Percentiles rank a stretch among this genome's conserved stretches.
phyloP scores from a whole-genome alignment of 2,329 filamentous ascomycete species.

The Penicillium sp. region DNA sequence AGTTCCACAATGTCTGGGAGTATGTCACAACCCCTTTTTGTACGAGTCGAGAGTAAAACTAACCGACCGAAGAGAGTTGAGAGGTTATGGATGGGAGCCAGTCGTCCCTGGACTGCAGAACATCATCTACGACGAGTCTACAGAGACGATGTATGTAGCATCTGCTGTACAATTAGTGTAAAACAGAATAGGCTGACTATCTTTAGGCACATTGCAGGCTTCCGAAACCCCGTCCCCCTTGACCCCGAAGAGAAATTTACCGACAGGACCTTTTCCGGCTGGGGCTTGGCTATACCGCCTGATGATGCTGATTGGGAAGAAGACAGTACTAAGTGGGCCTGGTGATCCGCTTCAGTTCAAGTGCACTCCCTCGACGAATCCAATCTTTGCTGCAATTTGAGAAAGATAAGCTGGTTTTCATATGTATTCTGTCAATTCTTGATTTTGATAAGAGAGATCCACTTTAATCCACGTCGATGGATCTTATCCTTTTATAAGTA shows the following conservation, averaged over 20 bases:
- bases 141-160: neutral
- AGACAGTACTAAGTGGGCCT: neutral
- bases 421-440: too few relatives aligned
- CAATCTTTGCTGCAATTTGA: too few relatives aligned
- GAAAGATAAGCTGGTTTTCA: too few relatives aligned
- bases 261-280: neutral
- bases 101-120: neutral
- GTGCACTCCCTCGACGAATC: too few relatives aligned
- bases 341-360: too few relatives aligned
- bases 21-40: neutral
- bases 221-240: neutral
- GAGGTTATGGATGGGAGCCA: neutral
- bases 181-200: neutral
- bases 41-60: neutral
- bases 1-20: neutral
- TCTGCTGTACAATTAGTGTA: neutral
- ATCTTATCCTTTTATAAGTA: too few relatives aligned
- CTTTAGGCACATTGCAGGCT: neutral
- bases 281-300: neutral
- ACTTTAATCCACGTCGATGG: too few relatives aligned
- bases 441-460: too few relatives aligned
- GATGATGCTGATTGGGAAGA: neutral
- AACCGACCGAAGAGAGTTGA: neutral
- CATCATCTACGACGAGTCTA: neutral
- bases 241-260: neutral